Base-by-base conservation (phyloP, 805 yeast genomes). In the Tetrapisispora fleetii region DNA sequence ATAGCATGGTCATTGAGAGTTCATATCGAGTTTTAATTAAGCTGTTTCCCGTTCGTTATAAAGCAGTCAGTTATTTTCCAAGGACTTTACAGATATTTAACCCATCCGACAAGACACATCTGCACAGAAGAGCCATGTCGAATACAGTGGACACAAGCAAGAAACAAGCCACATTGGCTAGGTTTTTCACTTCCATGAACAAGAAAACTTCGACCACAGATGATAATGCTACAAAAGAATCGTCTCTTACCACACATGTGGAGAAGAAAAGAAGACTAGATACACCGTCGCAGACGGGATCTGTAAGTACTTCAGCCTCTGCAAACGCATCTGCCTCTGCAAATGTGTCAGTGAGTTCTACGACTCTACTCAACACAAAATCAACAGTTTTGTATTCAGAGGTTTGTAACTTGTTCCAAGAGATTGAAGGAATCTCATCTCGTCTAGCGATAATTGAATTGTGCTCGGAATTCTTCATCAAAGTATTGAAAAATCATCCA, bases 391-490 rank as follows among this genome's bases (percentile, higher is more conserved):
- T 68, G 13, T 71, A 69, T 48, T 57, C 68, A 10, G 69, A 68
- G 2, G 62, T 71, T 16, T 77, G 84, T 24, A 75, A 76, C 6
- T 77, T 85, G 4, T 91, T 91, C 67, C 88, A 85, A 52, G 72
- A 77, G 48, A 75, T 93, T 46, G 98, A 90, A 60, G 67, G 74
- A 1, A 95, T 89, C 32, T 74, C 96, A 1, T 86, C 90, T 19
- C 73, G 99, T 44, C 73, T 93, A 45, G 86, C 88, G 55, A 91
- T 90, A 59, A 78, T 85, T 19, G 80, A 85, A 40, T 69, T 78
- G 48, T 81, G 91, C 16, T 77, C 95, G 0, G 81, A 79, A 43
- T 84, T 90, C 62, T 85, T 85, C 62, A 66, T 75, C 13, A 76
- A 78, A 39, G 80, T 88, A 0, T 69, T 93, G 47, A 63, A 73